phyloP scores from a whole-genome alignment of 2,329 filamentous ascomycete species.

The Pseudovirgaria hyperparasitica region DNA sequence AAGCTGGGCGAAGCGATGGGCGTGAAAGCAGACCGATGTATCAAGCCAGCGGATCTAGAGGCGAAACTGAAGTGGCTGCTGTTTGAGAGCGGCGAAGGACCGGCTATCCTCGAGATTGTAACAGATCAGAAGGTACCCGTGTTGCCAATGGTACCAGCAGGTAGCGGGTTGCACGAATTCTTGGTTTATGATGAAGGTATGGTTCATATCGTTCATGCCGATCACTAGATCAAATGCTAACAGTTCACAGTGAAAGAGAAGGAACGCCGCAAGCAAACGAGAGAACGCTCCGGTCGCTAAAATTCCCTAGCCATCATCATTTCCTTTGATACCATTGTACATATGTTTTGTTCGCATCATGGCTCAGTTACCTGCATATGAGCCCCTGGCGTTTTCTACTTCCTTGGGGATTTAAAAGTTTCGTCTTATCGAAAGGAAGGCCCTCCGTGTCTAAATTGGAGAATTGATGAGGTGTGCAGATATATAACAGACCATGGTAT shows the following conservation, averaged over 20 bases:
- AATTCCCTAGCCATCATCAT: not conserved
- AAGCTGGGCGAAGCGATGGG: constrained; percentile 89
- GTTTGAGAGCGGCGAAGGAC: constrained; percentile 60
- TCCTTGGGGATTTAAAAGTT: too few species aligned
- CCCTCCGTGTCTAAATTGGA: too few species aligned
- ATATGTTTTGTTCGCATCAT: not conserved
- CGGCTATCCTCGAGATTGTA: constrained; percentile 81
- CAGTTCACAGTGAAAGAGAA: constrained; percentile 48
- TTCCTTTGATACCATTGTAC: constrained; percentile 1
- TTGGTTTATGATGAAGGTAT: constrained; percentile 71
- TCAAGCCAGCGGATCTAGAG: constrained; percentile 64
- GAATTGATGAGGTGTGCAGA: too few species aligned
- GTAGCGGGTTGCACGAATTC: constrained; percentile 83
- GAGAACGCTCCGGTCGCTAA: constrained; percentile 39
- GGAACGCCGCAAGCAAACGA: constrained; percentile 54
- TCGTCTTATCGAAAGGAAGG: too few species aligned
- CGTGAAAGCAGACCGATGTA: constrained; percentile 59
- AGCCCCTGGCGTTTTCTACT: too few species aligned
- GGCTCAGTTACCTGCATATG: too few species aligned
- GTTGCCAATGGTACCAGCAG: constrained; percentile 92
- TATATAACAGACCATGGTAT: too few species aligned
- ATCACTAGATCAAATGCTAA: constrained; percentile 2
- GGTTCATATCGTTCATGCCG: constrained; percentile 15
- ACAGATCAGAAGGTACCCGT: constrained; percentile 86
- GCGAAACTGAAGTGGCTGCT: constrained; percentile 81